These are phyloP conservation scores for Backusella parvicylindrica DNA, from an alignment of 192 early-diverging fungal genomes.

Conservation along the genomic window DNA sequence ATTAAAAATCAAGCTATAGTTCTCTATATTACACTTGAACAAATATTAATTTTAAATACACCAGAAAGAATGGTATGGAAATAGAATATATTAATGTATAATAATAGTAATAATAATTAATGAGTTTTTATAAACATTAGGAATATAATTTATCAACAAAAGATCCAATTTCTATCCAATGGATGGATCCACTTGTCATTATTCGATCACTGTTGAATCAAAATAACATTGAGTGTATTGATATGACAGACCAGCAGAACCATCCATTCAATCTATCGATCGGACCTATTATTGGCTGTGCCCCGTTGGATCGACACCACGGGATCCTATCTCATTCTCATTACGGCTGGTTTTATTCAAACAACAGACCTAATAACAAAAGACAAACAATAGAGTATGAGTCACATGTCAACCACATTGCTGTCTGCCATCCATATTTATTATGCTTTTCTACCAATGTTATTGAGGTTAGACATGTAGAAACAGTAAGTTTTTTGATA, in stretches of 20 bases:
- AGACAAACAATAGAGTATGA: background rate
- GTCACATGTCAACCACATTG: background rate
- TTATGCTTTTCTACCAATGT: constrained; percentile 9
- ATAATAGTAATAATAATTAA: no score
- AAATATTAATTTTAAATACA: background rate
- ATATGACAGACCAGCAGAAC: background rate
- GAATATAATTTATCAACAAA: background rate
- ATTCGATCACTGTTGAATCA: background rate
- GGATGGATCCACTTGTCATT: background rate
- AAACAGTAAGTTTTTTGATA: constrained; percentile 9
- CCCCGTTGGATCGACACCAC: background rate
- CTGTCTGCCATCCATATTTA: constrained; percentile 2
- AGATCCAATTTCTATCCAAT: background rate
- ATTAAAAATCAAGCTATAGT: background rate
- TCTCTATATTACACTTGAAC: background rate
- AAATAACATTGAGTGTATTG: background rate
- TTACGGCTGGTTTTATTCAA: background rate
- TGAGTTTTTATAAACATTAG: background rate
- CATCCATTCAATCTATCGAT: background rate
- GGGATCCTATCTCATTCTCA: background rate
- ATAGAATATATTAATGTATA: no score
- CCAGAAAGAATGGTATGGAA: background rate
- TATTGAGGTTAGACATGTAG: constrained; percentile 17
- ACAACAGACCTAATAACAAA: background rate
- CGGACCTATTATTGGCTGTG: background rate